These are phyloP conservation scores for Moesziomyces sp. DNA, from an alignment of 1,284 basidiomycete species.

Conservation along the genomic window DNA sequence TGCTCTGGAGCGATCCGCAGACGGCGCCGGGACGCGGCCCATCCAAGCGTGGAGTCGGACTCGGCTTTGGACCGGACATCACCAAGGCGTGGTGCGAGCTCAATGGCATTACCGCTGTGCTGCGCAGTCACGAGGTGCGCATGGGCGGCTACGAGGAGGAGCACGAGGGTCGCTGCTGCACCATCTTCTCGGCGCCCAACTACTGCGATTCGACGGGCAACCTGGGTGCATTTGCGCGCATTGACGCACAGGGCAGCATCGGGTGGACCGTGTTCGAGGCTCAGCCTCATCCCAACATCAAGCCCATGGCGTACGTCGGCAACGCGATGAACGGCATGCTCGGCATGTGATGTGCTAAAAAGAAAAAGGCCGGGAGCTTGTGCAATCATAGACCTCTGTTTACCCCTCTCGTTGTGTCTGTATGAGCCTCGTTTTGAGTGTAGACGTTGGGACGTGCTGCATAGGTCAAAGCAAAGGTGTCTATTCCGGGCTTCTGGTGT, in stretches of 20 bases:
- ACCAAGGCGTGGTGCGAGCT: conserved; percentile 80
- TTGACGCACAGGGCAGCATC: conserved; percentile 80
- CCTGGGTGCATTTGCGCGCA: conserved; percentile 71
- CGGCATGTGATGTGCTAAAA: conserved; percentile 16
- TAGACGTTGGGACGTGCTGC: too few species aligned
- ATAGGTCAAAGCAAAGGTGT: too few species aligned
- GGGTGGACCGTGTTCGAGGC: conserved; percentile 84
- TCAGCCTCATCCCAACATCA: conserved; percentile 85
- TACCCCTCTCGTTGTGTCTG: too few species aligned
- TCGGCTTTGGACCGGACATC: conserved; percentile 84
- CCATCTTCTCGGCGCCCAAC: conserved; percentile 72
- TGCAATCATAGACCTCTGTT: too few species aligned
- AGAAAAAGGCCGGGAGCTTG: neutral
- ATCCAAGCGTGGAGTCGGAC: conserved; percentile 94
- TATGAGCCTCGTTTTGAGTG: too few species aligned
- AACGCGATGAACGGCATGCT: conserved; percentile 59
- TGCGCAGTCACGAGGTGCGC: conserved; percentile 96
- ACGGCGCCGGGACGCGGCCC: conserved; percentile 89
- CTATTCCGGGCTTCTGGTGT: too few species aligned
- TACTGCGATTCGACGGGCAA: conserved; percentile 69
- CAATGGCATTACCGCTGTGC: conserved; percentile 86
- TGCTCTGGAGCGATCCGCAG: conserved; percentile 84
- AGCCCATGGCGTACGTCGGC: conserved; percentile 84
- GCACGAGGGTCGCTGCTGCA: conserved; percentile 87
- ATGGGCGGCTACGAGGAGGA: conserved; percentile 87